phyloP scores from a whole-genome alignment of 352 stramenopile species.

The Phytophthora sansomeana region DNA sequence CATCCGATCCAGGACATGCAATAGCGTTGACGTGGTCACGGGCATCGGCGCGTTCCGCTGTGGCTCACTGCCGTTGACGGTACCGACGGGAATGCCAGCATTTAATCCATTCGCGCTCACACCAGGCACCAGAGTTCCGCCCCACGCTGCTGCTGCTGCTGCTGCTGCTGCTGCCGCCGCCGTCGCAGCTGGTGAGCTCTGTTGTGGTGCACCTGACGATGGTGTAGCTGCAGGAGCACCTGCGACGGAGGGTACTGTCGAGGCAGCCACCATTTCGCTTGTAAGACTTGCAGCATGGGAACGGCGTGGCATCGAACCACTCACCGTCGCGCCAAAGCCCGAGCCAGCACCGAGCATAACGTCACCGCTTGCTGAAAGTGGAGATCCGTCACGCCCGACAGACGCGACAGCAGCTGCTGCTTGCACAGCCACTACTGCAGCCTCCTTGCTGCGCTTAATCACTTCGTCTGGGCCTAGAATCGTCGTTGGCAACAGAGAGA shows the following conservation, averaged over 20 bases:
- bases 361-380: slow-evolving; percentile 57
- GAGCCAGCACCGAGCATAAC: slow-evolving; percentile 61
- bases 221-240: slow-evolving; percentile 10
- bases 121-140: slow-evolving; percentile 35
- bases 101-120: slow-evolving; percentile 33
- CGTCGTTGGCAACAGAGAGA: slow-evolving; percentile 60
- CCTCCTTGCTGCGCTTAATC: slow-evolving; percentile 88
- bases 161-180: neutral
- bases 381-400: slow-evolving; percentile 50
- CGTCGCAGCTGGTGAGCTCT: slow-evolving; percentile 17
- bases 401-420: slow-evolving; percentile 72
- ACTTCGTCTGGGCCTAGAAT: slow-evolving; percentile 81
- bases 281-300: slow-evolving; percentile 47
- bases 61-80: slow-evolving; percentile 10
- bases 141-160: slow-evolving; percentile 32
- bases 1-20: slow-evolving; percentile 88
- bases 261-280: slow-evolving; percentile 33
- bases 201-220: slow-evolving; percentile 11
- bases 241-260: slow-evolving; percentile 23
- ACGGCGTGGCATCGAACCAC: slow-evolving; percentile 46
- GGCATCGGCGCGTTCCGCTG: slow-evolving; percentile 53
- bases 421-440: slow-evolving; percentile 77
- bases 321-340: slow-evolving; percentile 48
- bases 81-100: slow-evolving; percentile 5
- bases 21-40: slow-evolving; percentile 79